Conservation (phyloP, 2,329 filamentous ascomycete species). For the Paecilomyces formosus region DNA sequence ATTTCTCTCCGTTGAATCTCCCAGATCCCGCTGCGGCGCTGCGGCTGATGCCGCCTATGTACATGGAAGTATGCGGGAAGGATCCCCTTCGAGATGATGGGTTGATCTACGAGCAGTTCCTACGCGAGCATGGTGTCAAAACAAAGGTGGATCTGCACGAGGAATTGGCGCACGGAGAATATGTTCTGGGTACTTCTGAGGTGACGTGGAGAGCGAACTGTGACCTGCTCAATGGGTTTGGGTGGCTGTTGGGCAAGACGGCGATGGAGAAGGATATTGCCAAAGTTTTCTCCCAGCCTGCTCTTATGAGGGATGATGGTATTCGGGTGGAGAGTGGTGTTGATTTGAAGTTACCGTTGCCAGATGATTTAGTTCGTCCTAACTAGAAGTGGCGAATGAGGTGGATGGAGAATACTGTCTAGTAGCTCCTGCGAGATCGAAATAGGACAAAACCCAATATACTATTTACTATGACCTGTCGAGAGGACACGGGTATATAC, state of each 20-base stretch:
- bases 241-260: not conserved
- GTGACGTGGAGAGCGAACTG: not conserved
- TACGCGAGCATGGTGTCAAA: not conserved
- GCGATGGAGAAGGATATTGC: not conserved
- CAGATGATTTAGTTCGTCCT: not conserved
- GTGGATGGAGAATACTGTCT: not conserved
- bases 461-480: too few relatives aligned
- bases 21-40: not conserved
- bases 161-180: not conserved
- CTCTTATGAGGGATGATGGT: not conserved
- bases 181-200: not conserved
- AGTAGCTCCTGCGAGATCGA: too few relatives aligned
- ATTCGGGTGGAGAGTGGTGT: not conserved
- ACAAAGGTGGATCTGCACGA: not conserved
- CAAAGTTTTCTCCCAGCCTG: not conserved
- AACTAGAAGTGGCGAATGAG: not conserved
- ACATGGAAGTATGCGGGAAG: not conserved
- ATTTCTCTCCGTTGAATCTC: not conserved
- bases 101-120: not conserved
- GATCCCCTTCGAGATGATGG: not conserved
- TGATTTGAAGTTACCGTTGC: not conserved
- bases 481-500: too few relatives aligned
- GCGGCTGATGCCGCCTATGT: not conserved
- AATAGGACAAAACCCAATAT: too few relatives aligned
- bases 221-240: not conserved